A percentile compares a stretch with the other conserved stretches of the same genome.
Conservation (phyloP, 495 filamentous ascomycete species). For the Pseudomonodictys pantanalensis region DNA sequence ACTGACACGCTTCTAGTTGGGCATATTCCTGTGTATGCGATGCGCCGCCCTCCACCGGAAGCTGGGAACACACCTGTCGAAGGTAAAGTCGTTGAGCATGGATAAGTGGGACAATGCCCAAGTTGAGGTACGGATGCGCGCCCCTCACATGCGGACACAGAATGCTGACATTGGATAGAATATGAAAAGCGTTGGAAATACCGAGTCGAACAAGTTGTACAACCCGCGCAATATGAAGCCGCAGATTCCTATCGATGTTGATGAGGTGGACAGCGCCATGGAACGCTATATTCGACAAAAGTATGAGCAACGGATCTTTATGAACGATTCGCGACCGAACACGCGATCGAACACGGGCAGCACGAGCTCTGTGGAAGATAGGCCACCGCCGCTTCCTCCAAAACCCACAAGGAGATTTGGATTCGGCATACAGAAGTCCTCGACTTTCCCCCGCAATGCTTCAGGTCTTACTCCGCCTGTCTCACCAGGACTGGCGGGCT, state of each 20-base stretch:
- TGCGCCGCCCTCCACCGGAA: slow-evolving; percentile 95
- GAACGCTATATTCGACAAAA: slow-evolving; percentile 93
- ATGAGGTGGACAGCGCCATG: slow-evolving; percentile 89
- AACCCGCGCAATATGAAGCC: slow-evolving; percentile 82
- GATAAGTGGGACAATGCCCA: slow-evolving; percentile 94
- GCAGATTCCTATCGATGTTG: slow-evolving; percentile 78
- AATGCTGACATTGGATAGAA: slow-evolving; percentile 53
- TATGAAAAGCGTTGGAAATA: slow-evolving; percentile 90
- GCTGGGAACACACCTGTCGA: slow-evolving; percentile 94
- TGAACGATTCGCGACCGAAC: slow-evolving; percentile 39
- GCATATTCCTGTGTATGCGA: slow-evolving; percentile 95
- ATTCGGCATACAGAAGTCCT: slow-evolving; percentile 68
- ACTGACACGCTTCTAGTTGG: slow-evolving; percentile 57
- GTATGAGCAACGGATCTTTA: slow-evolving; percentile 67
- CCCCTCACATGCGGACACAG: not conserved
- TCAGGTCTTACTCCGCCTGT: slow-evolving; percentile 42
- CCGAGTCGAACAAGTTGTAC: slow-evolving; percentile 76
- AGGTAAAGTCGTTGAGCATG: slow-evolving; percentile 98
- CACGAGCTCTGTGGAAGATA: slow-evolving; percentile 47
- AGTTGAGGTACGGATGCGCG: slow-evolving; percentile 67
- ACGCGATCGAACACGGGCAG: slow-evolving; percentile 51
- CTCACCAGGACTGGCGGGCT: slow-evolving; percentile 35
- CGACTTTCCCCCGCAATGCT: slow-evolving; percentile 52
- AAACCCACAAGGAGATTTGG: slow-evolving; percentile 77
- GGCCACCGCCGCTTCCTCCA: slow-evolving; percentile 78